Evolutionary conservation across 441 rosid species (phyloP).

Genomic region (Jatropha multifida): DNA sequence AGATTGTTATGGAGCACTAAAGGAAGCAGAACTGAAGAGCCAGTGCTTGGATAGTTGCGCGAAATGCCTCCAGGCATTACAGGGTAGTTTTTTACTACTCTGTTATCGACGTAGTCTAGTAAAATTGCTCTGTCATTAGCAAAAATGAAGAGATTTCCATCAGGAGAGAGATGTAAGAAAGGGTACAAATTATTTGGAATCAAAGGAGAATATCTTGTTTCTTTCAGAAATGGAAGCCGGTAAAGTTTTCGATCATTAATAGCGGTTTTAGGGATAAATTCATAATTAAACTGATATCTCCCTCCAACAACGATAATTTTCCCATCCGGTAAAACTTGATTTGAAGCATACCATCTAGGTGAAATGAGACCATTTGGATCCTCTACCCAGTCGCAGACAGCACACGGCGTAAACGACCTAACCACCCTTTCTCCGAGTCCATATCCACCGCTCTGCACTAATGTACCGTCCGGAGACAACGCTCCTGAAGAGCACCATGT

Average conservation of each 20-base stretch:
- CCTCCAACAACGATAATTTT: constrained; percentile 68
- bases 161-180: constrained; percentile 69
- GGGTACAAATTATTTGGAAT: constrained; percentile 74
- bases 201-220: constrained; percentile 46
- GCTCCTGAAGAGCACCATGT: constrained; percentile 90
- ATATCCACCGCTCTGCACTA: constrained; percentile 48
- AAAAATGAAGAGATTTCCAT: constrained; percentile 67
- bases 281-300: constrained; percentile 54
- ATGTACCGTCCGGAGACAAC: constrained; percentile 40
- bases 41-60: constrained; percentile 66
- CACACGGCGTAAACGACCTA: constrained; percentile 38
- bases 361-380: constrained; percentile 22
- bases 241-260: constrained; percentile 13
- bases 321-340: constrained; percentile 53
- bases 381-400: constrained; percentile 46
- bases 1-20: constrained; percentile 17
- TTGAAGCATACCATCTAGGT: constrained; percentile 56
- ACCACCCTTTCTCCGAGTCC: constrained; percentile 39
- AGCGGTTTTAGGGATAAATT: constrained; percentile 57
- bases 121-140: constrained; percentile 59
- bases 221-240: constrained; percentile 47
- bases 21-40: constrained; percentile 68
- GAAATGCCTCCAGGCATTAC: constrained; percentile 55
- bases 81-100: constrained; percentile 50
- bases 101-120: constrained; percentile 45